A percentile compares a stretch with the other conserved stretches of the same genome.
These are phyloP conservation scores for Colletotrichum aenigma DNA, from an alignment of 2,329 filamentous ascomycete species.

Conservation along the genomic window DNA sequence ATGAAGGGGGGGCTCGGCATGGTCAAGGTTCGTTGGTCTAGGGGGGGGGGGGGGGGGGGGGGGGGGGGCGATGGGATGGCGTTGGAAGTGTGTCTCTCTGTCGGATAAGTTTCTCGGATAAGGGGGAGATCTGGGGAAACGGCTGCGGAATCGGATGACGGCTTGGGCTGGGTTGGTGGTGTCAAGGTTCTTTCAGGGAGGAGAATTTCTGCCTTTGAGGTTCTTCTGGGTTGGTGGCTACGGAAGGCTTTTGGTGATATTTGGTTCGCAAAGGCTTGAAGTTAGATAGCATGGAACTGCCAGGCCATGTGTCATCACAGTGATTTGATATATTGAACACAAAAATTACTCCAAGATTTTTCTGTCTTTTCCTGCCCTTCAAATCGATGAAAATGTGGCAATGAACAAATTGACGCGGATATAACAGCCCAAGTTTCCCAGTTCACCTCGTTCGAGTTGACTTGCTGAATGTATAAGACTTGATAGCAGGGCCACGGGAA, in stretches of 20 bases:
- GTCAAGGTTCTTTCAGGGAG: neutral
- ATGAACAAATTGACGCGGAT: too few relatives aligned
- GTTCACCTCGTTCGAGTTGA: neutral
- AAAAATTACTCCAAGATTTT: too few relatives aligned
- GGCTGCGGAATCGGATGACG: neutral
- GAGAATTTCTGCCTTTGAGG: neutral
- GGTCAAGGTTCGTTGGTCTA: neutral
- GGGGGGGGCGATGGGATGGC: neutral
- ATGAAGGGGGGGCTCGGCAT: neutral
- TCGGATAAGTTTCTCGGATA: neutral
- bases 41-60: too few relatives aligned
- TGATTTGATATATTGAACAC: too few relatives aligned
- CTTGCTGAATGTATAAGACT: rapidly evolving
- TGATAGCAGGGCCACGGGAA: neutral
- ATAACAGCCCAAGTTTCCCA: too few relatives aligned
- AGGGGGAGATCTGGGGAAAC: neutral
- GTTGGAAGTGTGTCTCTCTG: neutral
- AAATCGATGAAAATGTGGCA: too few relatives aligned
- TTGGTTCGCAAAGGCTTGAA: too few relatives aligned
- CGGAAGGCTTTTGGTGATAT: neutral
- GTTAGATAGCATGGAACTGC: too few relatives aligned
- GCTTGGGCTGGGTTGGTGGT: neutral
- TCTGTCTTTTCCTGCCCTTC: too few relatives aligned
- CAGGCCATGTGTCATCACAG: too few relatives aligned
- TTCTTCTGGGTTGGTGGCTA: too few relatives aligned